Percentiles rank a stretch among this genome's conserved stretches.
Evolutionary conservation across 2,329 filamentous ascomycete species (phyloP).

Genomic region (Onygenales sp.): DNA sequence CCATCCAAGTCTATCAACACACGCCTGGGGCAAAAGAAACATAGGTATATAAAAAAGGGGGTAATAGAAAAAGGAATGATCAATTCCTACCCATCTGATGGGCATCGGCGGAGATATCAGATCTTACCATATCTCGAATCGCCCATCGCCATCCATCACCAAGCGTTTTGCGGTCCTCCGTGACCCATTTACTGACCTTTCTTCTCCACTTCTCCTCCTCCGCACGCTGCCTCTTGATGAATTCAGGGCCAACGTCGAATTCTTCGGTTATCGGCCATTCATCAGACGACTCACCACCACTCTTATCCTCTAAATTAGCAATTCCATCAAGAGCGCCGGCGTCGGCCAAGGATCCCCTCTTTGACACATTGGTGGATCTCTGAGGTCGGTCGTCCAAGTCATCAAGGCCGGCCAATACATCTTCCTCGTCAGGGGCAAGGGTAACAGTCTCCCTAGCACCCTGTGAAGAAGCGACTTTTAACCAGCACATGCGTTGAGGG

Average conservation of each 20-base stretch:
- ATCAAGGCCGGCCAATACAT: slow-evolving; percentile 90
- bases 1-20: neutral
- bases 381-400: slow-evolving; percentile 64
- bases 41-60: neutral
- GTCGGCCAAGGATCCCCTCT: slow-evolving; percentile 5
- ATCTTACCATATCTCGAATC: slow-evolving; percentile 41
- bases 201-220: slow-evolving; percentile 87
- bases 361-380: slow-evolving; percentile 12
- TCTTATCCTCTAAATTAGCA: slow-evolving; percentile 29
- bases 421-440: slow-evolving; percentile 67
- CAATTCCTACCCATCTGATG: neutral
- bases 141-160: slow-evolving; percentile 67
- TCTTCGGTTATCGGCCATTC: slow-evolving; percentile 89
- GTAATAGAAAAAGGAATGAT: neutral
- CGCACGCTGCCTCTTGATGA: slow-evolving; percentile 76
- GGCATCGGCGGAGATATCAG: slow-evolving; percentile 8
- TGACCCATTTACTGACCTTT: slow-evolving; percentile 80
- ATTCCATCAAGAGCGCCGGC: slow-evolving; percentile 18
- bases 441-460: slow-evolving; percentile 26
- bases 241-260: slow-evolving; percentile 94
- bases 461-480: slow-evolving; percentile 57
- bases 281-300: slow-evolving; percentile 43
- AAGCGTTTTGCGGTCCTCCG: slow-evolving; percentile 38
- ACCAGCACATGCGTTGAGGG: slow-evolving; percentile 93
- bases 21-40: neutral